phyloP scores from a whole-genome alignment of 305 asterid species.

The Striga hermonthica region DNA sequence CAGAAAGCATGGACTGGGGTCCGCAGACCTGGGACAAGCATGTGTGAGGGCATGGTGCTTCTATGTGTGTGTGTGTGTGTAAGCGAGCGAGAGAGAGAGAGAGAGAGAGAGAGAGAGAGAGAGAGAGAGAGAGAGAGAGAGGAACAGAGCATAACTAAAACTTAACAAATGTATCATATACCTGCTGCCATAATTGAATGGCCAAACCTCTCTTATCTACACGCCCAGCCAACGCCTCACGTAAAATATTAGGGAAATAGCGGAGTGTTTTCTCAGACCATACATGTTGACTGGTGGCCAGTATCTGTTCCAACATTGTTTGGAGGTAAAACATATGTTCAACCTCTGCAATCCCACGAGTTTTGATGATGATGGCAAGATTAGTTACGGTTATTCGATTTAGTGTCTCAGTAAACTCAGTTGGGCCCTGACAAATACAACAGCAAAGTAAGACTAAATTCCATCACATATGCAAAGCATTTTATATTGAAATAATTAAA shows the following conservation, averaged over 20 bases:
- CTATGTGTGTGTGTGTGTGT: conserved; percentile 3
- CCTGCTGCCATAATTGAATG: conserved; percentile 96
- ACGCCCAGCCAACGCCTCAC: conserved; percentile 83
- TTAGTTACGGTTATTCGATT: conserved; percentile 77
- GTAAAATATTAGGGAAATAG: conserved; percentile 78
- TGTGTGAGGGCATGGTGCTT: neutral
- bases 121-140: conserved; percentile 14
- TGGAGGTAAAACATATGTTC: conserved; percentile 87
- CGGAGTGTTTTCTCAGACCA: conserved; percentile 99
- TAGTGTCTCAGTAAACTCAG: conserved; percentile 93
- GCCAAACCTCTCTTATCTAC: conserved; percentile 80
- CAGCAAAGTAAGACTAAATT: conserved; percentile 32
- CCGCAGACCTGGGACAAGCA: neutral
- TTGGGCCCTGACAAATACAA: conserved; percentile 74
- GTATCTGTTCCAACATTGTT: conserved; percentile 91
- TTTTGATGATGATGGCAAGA: conserved; percentile 88
- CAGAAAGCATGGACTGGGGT: no score
- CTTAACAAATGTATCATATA: conserved; percentile 31
- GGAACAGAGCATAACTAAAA: conserved; percentile 7
- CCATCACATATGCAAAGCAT: conserved; percentile 24
- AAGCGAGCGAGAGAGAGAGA: conserved; percentile 12
- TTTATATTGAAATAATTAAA: neutral
- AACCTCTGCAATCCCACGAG: conserved; percentile 95
- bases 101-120: no score
- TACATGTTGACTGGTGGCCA: conserved; percentile 93